phyloP scores from a whole-genome alignment of 1,284 basidiomycete species.

The Leucocoprinus gongylophorus region DNA sequence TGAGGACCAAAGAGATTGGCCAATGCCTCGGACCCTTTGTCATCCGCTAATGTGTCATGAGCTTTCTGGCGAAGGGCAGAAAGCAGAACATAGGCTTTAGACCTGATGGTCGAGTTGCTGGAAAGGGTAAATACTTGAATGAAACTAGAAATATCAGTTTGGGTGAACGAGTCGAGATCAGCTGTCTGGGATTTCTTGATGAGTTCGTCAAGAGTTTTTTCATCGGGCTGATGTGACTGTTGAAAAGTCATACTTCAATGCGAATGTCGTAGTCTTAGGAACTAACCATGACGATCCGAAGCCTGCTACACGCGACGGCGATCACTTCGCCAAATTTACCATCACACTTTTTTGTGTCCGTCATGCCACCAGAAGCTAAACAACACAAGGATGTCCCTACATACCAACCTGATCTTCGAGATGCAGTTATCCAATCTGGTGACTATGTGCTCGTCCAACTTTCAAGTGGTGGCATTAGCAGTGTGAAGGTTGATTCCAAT shows the following conservation, averaged over 20 bases:
- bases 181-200: constrained; percentile 21
- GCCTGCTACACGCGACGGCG: neutral
- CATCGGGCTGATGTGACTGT: constrained; percentile 11
- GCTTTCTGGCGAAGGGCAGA: constrained; percentile 58
- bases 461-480: constrained; percentile 63
- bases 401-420: neutral
- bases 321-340: constrained; percentile 7
- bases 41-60: constrained; percentile 37
- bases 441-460: constrained; percentile 61
- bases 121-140: constrained; percentile 50
- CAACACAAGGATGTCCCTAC: neutral
- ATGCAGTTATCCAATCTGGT: constrained; percentile 44
- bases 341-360: neutral
- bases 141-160: constrained; percentile 50
- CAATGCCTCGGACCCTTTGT: constrained; percentile 41
- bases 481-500: constrained; percentile 59
- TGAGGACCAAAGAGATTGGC: constrained; percentile 41
- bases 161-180: constrained; percentile 32
- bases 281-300: constrained; percentile 4
- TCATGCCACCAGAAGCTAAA: constrained; percentile 7
- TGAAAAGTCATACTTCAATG: constrained; percentile 1
- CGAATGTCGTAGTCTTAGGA: neutral
- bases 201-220: constrained; percentile 20
- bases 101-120: constrained; percentile 37
- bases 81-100: constrained; percentile 61